Conservation (phyloP, 140 eudicot genomes). For the Ambrosia hybrid region DNA sequence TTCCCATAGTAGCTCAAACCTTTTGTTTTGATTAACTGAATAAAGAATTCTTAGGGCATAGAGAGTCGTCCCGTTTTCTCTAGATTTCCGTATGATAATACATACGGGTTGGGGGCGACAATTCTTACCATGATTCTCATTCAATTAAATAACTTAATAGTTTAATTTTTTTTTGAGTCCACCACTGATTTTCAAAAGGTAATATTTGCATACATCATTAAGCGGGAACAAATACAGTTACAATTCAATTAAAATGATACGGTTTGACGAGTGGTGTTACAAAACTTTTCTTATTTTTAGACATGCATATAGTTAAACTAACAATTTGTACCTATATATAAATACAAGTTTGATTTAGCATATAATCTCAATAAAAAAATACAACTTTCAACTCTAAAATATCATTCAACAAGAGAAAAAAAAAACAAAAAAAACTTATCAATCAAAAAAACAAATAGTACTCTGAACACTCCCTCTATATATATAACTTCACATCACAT, state of each 20-base stretch:
- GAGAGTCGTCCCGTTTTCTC: too few species aligned
- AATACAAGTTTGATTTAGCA: background rate
- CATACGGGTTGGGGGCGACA: too few species aligned
- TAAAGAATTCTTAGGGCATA: too few species aligned
- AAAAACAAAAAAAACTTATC: background rate
- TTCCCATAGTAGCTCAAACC: too few species aligned
- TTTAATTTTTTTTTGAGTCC: too few species aligned
- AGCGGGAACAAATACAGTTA: too few species aligned
- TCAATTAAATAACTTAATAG: too few species aligned
- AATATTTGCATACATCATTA: too few species aligned
- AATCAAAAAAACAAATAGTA: background rate
- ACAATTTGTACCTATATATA: background rate
- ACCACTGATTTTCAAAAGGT: too few species aligned
- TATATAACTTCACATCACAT: constrained; percentile 17
- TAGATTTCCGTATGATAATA: too few species aligned
- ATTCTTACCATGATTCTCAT: too few species aligned
- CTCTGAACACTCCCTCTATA: constrained; percentile 5
- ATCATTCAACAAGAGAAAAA: background rate
- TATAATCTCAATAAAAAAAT: background rate
- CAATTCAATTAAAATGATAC: background rate
- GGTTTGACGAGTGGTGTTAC: background rate
- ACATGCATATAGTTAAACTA: background rate
- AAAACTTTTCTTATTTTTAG: background rate
- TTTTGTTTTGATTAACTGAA: too few species aligned
- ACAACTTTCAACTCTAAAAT: background rate